Evolutionary conservation across 192 early-diverging fungal species (phyloP).

Genomic region (Podila clonocystis): DNA sequence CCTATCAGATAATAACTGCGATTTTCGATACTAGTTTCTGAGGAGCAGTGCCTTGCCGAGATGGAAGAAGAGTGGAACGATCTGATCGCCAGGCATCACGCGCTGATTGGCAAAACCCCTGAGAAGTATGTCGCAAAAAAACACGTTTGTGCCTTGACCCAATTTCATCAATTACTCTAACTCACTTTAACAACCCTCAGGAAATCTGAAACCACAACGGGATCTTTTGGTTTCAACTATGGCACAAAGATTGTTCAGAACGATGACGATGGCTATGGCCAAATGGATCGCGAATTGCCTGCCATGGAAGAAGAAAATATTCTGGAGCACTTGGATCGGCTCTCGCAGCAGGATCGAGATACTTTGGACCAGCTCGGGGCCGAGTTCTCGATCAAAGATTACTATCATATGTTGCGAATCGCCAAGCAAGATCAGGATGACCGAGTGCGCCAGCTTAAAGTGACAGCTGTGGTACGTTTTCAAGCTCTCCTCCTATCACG

Average conservation of each 20-base stretch:
- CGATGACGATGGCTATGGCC: not conserved
- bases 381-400: slow-evolving; percentile 25
- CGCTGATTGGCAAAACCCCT: slow-evolving; percentile 31
- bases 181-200: not conserved
- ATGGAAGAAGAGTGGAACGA: slow-evolving; percentile 52
- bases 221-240: slow-evolving; percentile 29
- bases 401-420: slow-evolving; percentile 13
- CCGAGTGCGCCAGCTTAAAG: slow-evolving; percentile 33
- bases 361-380: slow-evolving; percentile 18
- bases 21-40: slow-evolving; percentile 16
- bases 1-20: too few relatives aligned
- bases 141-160: too few relatives aligned
- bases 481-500: not conserved
- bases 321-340: slow-evolving; percentile 32
- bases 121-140: slow-evolving; percentile 20
- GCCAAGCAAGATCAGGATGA: slow-evolving; percentile 29
- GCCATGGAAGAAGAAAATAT: slow-evolving; percentile 41
- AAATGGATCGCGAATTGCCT: slow-evolving; percentile 10
- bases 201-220: not conserved
- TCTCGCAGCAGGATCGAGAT: slow-evolving; percentile 18
- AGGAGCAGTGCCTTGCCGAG: slow-evolving; percentile 38
- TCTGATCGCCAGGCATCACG: slow-evolving; percentile 36
- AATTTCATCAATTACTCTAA: not conserved
- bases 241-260: slow-evolving; percentile 16
- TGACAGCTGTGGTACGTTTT: slow-evolving; percentile 33